Base-by-base conservation (phyloP, 495 filamentous ascomycete species). In the Tuber indicum region DNA sequence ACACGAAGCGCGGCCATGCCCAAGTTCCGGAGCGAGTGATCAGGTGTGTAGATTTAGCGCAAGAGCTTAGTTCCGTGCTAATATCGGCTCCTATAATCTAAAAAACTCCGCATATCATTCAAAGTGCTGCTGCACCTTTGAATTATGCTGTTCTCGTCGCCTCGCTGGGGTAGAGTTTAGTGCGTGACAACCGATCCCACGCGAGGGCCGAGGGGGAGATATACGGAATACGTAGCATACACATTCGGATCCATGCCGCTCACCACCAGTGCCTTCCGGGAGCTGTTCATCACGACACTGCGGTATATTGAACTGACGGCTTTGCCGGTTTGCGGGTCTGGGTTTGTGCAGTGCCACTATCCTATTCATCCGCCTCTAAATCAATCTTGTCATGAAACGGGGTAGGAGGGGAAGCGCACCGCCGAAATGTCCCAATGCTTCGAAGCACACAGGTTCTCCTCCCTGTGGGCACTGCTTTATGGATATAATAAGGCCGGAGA, bases 391-490 rank as follows among this genome's bases (percentile, higher is more conserved):
- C 39, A 47, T 42, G 41, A 44, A 41, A 36, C 39, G 49, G 39
- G 49, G 75, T 47, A 66, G 47, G n/a, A 32, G 83, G 42, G 72
- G 79, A 81, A 46, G 75, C 78, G 75, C 76, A 85, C 83, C 83
- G 41, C 82, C 85, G 49, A 85, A 77, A 41, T 80, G 77, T 14
- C 72, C 75, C 42, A 81, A 77, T 19, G 75, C 75, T 72, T 85
- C 82, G 76, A 82, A 85, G 14, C 77, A 78, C 42, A 77, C 81
- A 44, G 79, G 79, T 4, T 76, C 71, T 43, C 78, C 77, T 46
- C 78, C 84, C 41, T 79, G 82, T 49, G 84, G 75, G 49, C 83
- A 84, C 71, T 84, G 77, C 46, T 85, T 84, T 75, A 81, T 74
- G 12, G 84, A 78, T 52, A 76, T 73, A 19, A 76, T 73, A 19